These are phyloP conservation scores for Lonicera japonica DNA, from an alignment of 129 eudicot genomes.

Conservation along the genomic window DNA sequence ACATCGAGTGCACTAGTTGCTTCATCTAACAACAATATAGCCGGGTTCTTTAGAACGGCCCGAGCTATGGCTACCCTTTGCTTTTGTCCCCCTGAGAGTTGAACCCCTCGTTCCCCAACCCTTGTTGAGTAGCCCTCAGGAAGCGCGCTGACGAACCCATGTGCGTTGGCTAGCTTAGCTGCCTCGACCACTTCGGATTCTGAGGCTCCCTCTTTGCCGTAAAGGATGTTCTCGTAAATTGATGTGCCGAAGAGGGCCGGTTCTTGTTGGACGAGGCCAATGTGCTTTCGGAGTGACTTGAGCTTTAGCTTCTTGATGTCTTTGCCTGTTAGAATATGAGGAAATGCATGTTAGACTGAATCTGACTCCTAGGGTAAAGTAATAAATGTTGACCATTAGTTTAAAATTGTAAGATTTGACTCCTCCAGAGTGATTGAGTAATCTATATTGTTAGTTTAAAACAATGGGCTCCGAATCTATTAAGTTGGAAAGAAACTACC, in stretches of 20 bases:
- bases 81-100: slow-evolving; percentile 95
- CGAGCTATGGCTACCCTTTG: slow-evolving; percentile 96
- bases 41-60: slow-evolving; percentile 87
- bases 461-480: no score
- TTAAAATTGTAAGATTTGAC: no score
- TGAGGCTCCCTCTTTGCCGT: slow-evolving; percentile 92
- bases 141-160: slow-evolving; percentile 74
- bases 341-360: slow-evolving; percentile 4
- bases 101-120: slow-evolving; percentile 96
- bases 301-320: slow-evolving; percentile 83
- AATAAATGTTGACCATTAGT: no score
- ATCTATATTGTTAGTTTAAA: no score
- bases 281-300: slow-evolving; percentile 75
- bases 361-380: no score
- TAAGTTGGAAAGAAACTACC: no score
- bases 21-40: slow-evolving; percentile 74
- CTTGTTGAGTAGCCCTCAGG: slow-evolving; percentile 92
- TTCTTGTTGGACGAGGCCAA: slow-evolving; percentile 95
- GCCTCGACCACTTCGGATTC: slow-evolving; percentile 89
- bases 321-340: slow-evolving; percentile 45
- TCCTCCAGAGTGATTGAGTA: no score
- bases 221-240: slow-evolving; percentile 86
- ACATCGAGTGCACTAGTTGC: slow-evolving; percentile 95
- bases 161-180: slow-evolving; percentile 88
- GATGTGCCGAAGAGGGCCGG: slow-evolving; percentile 98